Evolutionary conservation across 495 filamentous ascomycete species (phyloP).

Genomic region (Neurospora tetrasperma): DNA sequence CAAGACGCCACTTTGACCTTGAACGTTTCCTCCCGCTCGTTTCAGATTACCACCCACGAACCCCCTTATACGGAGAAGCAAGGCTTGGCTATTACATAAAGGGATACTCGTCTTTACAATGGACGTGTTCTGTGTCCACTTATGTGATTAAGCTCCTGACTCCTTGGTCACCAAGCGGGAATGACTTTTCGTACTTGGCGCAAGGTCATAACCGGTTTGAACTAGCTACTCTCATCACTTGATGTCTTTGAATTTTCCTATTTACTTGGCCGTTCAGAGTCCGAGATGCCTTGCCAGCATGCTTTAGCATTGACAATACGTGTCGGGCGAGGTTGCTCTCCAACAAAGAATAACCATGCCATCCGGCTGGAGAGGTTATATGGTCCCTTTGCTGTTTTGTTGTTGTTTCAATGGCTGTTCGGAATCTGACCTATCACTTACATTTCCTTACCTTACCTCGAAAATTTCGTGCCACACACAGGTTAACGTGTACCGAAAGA

Average conservation of each 20-base stretch:
- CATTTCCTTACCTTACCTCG: not conserved
- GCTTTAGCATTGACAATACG: not conserved
- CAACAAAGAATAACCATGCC: not conserved
- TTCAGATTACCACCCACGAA: not conserved
- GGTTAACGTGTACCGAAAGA: not conserved
- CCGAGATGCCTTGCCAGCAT: not conserved
- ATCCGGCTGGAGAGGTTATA: not conserved
- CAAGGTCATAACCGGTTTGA: not conserved
- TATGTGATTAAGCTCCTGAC: not conserved
- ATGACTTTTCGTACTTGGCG: not conserved
- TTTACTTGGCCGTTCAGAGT: not conserved
- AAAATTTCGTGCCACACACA: not conserved
- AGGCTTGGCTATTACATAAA: not conserved
- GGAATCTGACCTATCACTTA: not conserved
- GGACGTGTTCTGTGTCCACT: not conserved
- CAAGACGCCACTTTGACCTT: not conserved
- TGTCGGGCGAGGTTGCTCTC: not conserved
- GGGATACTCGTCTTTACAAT: not conserved
- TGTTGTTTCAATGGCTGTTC: not conserved
- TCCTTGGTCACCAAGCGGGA: not conserved
- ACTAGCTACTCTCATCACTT: not conserved
- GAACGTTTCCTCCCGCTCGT: not conserved
- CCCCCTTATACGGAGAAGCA: not conserved
- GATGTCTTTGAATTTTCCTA: not conserved
- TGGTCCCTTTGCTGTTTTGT: not conserved